Base-by-base conservation (phyloP, 345 rosid species). In the Reutealis trisperma region DNA sequence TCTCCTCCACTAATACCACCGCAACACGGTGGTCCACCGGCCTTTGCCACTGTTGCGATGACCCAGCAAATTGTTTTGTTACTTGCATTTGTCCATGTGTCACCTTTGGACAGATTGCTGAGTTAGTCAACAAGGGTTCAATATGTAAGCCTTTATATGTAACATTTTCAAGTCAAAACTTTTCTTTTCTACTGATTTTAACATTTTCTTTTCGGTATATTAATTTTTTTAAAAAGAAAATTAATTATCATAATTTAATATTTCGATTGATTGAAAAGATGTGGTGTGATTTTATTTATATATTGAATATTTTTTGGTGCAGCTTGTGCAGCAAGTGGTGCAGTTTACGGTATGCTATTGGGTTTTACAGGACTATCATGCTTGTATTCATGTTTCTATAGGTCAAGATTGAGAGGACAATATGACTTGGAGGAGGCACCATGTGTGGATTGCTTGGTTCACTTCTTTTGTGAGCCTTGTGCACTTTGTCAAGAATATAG, bases 401-500 rank as follows among this genome's bases (percentile, higher is more conserved):
- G 85, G 73, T 83, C 89, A 54, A 83, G 82, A 78, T 58, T 86
- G 79, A 83, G 88, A 72, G 89, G 80, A 21, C 88, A 86, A 42
- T 81, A 84, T 47, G 85, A 81, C 81, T 68, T 86, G 80, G 85
- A 83, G 71, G 89, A 83, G 77, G 84, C 82, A 73, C 87, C 88
- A 27, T 81, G 79, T 70, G 87, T 79, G 16, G 91, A 86, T 86
- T 88, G 91, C 75, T 76, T 88, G 78, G 86, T 83, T 73, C 89
- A 86, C 71, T 85, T 83, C 77, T 83, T 85, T 62, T 87, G 88
- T 63, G 85, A 85, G 82, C 55, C 84, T 30, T 83, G 86, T 67
- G 73, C 90, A 0, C 90, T 85, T 79, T 85, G 89, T 80, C 90
- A 88, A 68, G 89, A 88, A 63, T 81, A 88, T 21, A 72, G 87